A percentile compares a stretch with the other conserved stretches of the same genome.
Evolutionary conservation across 768 basidiomycete genomes (phyloP).

Genomic region (Suillus placidus): DNA sequence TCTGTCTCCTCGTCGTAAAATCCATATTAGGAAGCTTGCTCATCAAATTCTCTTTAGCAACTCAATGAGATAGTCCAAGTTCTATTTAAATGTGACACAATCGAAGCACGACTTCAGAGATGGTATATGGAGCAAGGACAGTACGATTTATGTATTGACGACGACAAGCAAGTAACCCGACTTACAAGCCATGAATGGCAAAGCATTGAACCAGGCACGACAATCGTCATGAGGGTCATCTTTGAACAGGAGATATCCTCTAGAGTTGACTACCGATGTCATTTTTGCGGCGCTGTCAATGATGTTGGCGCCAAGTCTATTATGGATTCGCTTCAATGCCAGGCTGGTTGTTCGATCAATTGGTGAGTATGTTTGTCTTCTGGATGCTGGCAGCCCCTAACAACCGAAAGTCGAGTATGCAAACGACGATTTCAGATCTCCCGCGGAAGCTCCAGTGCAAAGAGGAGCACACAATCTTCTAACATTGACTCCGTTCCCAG

Average conservation of each 20-base stretch:
- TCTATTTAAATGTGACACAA: constrained; percentile 19
- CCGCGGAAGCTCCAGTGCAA: not conserved
- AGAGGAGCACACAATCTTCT: not conserved
- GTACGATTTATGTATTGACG: constrained; percentile 18
- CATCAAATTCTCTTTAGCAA: not conserved
- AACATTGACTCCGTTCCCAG: not conserved
- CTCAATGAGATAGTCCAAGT: constrained; percentile 8
- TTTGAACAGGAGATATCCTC: constrained; percentile 20
- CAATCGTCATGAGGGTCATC: constrained; percentile 28
- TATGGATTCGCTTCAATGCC: constrained; percentile 12
- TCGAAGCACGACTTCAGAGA: constrained; percentile 16
- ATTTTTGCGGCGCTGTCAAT: not conserved
- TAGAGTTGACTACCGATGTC: constrained; percentile 16
- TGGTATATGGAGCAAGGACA: constrained; percentile 26
- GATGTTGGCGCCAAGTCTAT: not conserved
- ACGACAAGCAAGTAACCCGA: no score
- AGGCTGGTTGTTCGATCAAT: constrained; percentile 27
- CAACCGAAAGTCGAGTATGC: constrained; percentile 21
- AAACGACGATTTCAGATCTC: constrained; percentile 32
- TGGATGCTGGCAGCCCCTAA: constrained; percentile 4
- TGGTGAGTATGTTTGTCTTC: constrained; percentile 18
- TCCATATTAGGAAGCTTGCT: no score
- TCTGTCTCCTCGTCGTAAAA: no score
- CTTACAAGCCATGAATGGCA: no score
- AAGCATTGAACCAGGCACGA: constrained; percentile 16